These are phyloP conservation scores for Gillenia trifoliata DNA, from an alignment of 306 rosid species.

Conservation along the genomic window DNA sequence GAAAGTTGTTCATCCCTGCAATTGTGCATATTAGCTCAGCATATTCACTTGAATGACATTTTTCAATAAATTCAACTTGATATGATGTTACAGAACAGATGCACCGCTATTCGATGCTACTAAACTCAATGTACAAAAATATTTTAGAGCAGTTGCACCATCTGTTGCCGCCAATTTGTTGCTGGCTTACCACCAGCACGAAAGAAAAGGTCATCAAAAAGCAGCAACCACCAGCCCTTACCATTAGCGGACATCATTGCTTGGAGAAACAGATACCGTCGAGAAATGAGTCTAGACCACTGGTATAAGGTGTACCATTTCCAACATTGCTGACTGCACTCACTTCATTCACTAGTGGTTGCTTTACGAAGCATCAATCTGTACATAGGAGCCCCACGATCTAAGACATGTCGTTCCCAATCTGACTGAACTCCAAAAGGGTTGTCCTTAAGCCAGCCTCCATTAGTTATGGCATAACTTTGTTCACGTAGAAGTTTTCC, in stretches of 20 bases:
- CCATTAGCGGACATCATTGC: neutral
- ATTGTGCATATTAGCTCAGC: neutral
- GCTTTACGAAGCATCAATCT: conserved; percentile 65
- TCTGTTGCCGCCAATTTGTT: no score
- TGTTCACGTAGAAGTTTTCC: conserved; percentile 53
- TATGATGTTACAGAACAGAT: neutral
- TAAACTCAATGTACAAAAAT: no score
- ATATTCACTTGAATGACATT: neutral
- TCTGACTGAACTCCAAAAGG: conserved; percentile 76
- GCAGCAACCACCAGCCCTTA: neutral
- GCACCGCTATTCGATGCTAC: neutral
- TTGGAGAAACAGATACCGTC: conserved; percentile 6
- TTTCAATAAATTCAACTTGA: neutral
- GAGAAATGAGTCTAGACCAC: neutral
- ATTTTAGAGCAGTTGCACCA: neutral
- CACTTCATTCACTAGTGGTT: conserved; percentile 20
- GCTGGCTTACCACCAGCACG: no score
- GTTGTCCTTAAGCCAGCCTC: conserved; percentile 76
- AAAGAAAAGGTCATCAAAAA: neutral
- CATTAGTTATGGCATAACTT: conserved; percentile 22
- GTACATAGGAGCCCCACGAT: conserved; percentile 71
- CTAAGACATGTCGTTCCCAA: conserved; percentile 83
- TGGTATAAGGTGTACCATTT: conserved; percentile 2
- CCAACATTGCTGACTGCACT: neutral
- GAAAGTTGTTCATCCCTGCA: neutral